phyloP scores from a whole-genome alignment of 2,329 filamentous ascomycete genomes.

The Talaromyces sp. region DNA sequence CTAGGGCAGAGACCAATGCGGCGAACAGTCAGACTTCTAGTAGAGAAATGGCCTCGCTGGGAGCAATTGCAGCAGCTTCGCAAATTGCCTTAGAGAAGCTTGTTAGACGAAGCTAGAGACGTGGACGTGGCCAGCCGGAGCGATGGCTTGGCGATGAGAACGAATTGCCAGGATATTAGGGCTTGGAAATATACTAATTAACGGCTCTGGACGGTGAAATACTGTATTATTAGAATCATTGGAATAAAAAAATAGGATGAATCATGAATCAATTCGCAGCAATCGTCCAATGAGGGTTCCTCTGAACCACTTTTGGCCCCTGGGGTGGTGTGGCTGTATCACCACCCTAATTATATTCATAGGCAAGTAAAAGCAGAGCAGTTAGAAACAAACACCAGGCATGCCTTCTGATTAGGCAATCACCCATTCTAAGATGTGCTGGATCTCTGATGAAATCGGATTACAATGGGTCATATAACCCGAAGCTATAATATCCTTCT shows the following conservation, averaged over 20 bases:
- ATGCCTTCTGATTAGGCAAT: no score
- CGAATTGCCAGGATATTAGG: background rate
- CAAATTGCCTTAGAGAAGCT: background rate
- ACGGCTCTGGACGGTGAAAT: background rate
- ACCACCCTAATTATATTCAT: background rate
- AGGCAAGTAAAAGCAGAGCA: no score
- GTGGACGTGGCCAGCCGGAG: background rate
- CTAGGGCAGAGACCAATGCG: background rate
- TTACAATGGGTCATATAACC: no score
- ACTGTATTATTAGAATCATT: slow-evolving; percentile 4
- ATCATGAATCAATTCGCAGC: slow-evolving; percentile 3
- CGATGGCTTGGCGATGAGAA: slow-evolving; percentile 1
- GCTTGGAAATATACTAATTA: background rate
- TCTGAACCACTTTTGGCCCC: background rate
- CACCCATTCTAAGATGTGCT: no score
- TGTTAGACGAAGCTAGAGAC: slow-evolving; percentile 1
- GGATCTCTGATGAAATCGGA: no score
- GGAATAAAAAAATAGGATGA: background rate
- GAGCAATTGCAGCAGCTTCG: background rate
- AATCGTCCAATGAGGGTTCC: background rate
- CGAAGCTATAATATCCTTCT: no score
- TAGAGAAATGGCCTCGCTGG: slow-evolving; percentile 5
- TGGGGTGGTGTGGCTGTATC: background rate
- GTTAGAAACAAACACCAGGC: no score
- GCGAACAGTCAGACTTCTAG: slow-evolving; percentile 4